phyloP scores from a whole-genome alignment of 2,329 filamentous ascomycete species.

The Fulvia fulva region DNA sequence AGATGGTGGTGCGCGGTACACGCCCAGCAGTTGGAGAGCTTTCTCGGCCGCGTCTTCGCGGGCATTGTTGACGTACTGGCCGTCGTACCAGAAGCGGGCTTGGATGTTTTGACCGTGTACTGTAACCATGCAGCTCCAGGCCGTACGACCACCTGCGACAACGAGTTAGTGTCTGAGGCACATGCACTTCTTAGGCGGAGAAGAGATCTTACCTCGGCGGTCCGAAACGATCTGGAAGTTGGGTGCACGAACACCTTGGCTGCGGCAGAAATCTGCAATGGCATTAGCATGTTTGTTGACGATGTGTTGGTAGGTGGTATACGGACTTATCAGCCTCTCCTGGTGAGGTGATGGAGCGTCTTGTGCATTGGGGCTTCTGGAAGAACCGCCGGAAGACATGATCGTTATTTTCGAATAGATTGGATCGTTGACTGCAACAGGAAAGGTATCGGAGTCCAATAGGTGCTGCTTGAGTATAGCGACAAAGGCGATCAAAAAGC shows the following conservation, averaged over 20 bases:
- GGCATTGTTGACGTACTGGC: slow-evolving; percentile 80
- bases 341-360: slow-evolving; percentile 29
- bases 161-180: slow-evolving; percentile 8
- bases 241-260: slow-evolving; percentile 23
- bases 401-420: slow-evolving; percentile 2
- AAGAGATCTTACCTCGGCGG: slow-evolving; percentile 58
- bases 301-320: neutral
- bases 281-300: slow-evolving; percentile 7
- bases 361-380: slow-evolving; percentile 13
- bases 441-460: slow-evolving; percentile 18
- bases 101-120: slow-evolving; percentile 61
- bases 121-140: slow-evolving; percentile 80
- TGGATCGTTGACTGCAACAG: slow-evolving; percentile 11
- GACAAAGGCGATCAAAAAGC: slow-evolving; percentile 21
- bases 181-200: slow-evolving; percentile 12
- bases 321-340: slow-evolving; percentile 33
- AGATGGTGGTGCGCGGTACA: slow-evolving; percentile 24
- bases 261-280: slow-evolving; percentile 29
- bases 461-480: slow-evolving; percentile 13
- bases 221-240: slow-evolving; percentile 69
- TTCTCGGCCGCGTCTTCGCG: slow-evolving; percentile 88
- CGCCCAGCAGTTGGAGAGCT: slow-evolving; percentile 58
- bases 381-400: slow-evolving; percentile 21
- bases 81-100: slow-evolving; percentile 91
- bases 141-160: slow-evolving; percentile 72